phyloP scores from a whole-genome alignment of 2,329 filamentous ascomycete genomes.

The Ceratocystis variospora region DNA sequence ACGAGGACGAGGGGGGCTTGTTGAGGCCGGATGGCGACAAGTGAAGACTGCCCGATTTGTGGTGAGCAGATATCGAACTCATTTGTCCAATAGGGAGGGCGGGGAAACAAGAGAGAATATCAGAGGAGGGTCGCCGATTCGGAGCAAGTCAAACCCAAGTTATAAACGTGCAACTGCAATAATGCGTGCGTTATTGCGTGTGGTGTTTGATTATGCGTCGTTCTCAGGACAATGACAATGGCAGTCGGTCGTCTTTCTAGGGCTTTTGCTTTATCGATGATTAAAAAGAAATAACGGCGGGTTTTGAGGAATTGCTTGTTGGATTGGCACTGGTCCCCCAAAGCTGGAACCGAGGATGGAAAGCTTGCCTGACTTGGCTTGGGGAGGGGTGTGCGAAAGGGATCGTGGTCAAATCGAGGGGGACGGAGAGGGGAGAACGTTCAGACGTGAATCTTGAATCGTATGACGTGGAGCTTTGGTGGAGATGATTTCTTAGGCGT shows the following conservation, averaged over 20 bases:
- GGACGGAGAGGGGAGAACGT: neutral
- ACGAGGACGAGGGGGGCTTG: conserved; percentile 8
- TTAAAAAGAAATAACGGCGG: neutral
- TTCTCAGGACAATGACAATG: neutral
- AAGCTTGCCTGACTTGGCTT: neutral
- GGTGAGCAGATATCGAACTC: conserved; percentile 11
- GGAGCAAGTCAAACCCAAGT: too few species aligned
- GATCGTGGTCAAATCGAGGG: conserved; percentile 2
- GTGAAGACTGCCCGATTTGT: conserved; percentile 13
- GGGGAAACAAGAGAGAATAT: neutral
- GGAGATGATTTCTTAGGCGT: conserved; percentile 4
- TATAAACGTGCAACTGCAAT: neutral
- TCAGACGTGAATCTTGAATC: conserved; percentile 4
- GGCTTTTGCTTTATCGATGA: neutral
- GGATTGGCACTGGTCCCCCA: neutral
- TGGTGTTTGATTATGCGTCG: neutral
- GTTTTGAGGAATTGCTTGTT: neutral
- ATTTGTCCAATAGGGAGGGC: conserved; percentile 12
- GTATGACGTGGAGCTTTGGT: conserved; percentile 17
- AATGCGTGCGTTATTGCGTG: neutral
- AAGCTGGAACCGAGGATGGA: neutral
- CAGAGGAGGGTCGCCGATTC: too few species aligned
- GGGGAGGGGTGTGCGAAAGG: neutral
- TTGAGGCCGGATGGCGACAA: conserved; percentile 8
- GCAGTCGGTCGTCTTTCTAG: neutral